Evolutionary conservation across 2,329 filamentous ascomycete genomes (phyloP).

Genomic region (Xylaria sp.): DNA sequence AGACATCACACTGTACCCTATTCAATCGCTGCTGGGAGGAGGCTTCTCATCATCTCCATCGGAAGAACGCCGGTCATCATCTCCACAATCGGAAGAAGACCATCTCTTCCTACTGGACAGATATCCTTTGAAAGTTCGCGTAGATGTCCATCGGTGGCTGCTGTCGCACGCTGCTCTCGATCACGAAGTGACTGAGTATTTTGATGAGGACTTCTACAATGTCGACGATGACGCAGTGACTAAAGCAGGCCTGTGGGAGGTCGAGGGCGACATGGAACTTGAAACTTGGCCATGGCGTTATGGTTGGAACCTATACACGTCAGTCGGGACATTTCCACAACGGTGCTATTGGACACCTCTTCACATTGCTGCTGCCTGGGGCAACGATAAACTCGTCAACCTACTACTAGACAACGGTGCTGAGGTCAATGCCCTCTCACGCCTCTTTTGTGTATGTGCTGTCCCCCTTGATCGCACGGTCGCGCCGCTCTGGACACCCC

Average conservation of each 20-base stretch:
- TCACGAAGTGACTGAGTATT: background rate
- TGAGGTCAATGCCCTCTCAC: conserved; percentile 28
- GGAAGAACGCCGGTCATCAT: background rate
- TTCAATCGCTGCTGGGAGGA: background rate
- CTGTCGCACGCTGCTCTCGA: background rate
- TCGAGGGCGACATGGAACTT: background rate
- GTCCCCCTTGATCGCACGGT: background rate
- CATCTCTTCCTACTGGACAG: too few relatives aligned
- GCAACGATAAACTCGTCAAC: conserved; percentile 29
- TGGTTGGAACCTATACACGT: background rate
- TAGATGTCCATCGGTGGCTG: background rate
- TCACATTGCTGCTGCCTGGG: conserved; percentile 29
- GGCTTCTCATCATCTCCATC: background rate
- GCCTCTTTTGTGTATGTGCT: conserved; percentile 28
- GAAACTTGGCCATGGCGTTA: background rate
- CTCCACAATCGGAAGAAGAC: background rate
- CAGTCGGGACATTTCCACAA: background rate
- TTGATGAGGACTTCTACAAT: background rate
- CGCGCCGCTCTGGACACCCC: conserved; percentile 30
- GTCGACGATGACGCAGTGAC: background rate
- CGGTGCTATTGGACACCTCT: conserved; percentile 32
- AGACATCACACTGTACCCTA: background rate
- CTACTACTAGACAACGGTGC: conserved; percentile 32
- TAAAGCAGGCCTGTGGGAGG: background rate
- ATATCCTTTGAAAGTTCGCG: background rate